Conservation (phyloP, 148 eudicot genomes). For the Chenopodium quinoa region DNA sequence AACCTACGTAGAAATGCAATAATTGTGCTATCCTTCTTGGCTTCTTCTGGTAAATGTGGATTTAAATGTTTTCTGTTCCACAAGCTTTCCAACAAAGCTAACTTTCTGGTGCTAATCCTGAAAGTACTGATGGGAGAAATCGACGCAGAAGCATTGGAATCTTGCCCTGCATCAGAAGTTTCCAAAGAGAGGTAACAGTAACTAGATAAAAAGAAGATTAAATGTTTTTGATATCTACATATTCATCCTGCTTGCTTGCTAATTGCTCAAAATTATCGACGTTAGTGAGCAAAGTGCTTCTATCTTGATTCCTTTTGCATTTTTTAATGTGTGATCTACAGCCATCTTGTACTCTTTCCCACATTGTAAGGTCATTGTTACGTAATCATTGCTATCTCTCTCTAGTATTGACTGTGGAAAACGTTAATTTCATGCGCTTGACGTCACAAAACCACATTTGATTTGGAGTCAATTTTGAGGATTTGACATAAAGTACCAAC, state of each 20-base stretch:
- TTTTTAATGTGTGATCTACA: neutral
- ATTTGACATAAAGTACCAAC: no score
- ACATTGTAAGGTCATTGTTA: neutral
- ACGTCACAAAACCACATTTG: no score
- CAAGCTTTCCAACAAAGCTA: slow-evolving; percentile 42
- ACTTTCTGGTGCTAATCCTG: slow-evolving; percentile 55
- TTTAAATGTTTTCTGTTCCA: slow-evolving; percentile 57
- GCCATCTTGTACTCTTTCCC: slow-evolving; percentile 10
- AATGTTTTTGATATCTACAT: neutral
- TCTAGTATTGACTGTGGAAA: no score
- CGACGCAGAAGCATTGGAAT: slow-evolving; percentile 52
- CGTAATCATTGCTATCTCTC: no score
- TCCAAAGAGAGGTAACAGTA: slow-evolving; percentile 58
- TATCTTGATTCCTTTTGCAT: neutral
- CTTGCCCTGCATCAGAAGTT: slow-evolving; percentile 44
- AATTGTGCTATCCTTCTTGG: slow-evolving; percentile 64
- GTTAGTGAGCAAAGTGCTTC: neutral
- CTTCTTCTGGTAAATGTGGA: slow-evolving; percentile 66
- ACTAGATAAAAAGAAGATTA: neutral
- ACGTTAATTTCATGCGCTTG: no score
- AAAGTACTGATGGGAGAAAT: slow-evolving; percentile 56
- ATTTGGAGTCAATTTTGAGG: no score
- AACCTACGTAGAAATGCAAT: slow-evolving; percentile 60
- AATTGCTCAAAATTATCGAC: neutral
- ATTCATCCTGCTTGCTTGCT: slow-evolving; percentile 1